A percentile compares a stretch with the other conserved stretches of the same genome.
phyloP scores from a whole-genome alignment of 768 basidiomycete genomes.

The Tubosaeta sp. region DNA sequence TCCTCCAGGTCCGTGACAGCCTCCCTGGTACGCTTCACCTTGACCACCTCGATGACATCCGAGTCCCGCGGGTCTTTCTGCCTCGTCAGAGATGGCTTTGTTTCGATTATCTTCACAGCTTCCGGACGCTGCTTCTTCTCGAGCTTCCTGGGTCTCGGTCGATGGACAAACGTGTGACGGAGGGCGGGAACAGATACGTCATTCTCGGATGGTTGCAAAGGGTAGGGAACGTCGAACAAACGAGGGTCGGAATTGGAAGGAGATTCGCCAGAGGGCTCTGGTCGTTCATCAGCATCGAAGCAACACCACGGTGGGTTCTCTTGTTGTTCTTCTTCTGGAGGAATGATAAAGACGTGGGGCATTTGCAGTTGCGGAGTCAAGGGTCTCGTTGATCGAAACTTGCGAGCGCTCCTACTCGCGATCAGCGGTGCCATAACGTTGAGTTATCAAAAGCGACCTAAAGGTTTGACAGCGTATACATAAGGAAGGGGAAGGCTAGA shows the following conservation, averaged over 20 bases:
- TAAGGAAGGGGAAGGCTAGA: neutral
- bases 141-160: constrained; percentile 20
- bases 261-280: constrained; percentile 15
- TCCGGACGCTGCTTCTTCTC: constrained; percentile 31
- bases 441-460: constrained; percentile 15
- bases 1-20: constrained; percentile 20
- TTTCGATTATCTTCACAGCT: constrained; percentile 21
- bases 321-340: constrained; percentile 53
- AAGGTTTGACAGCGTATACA: neutral
- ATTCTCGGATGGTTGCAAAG: constrained; percentile 12
- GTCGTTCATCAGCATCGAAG: constrained; percentile 45
- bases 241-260: constrained; percentile 26
- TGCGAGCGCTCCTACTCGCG: constrained; percentile 6
- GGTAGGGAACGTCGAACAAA: constrained; percentile 32
- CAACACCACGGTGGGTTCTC: constrained; percentile 51
- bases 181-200: neutral
- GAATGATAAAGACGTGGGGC: constrained; percentile 53
- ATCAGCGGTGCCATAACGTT: constrained; percentile 11
- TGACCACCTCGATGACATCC: constrained; percentile 59
- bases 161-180: constrained; percentile 5
- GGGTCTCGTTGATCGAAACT: constrained; percentile 15
- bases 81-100: constrained; percentile 11
- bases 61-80: constrained; percentile 37
- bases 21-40: constrained; percentile 42
- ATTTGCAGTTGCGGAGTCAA: constrained; percentile 17